These are phyloP conservation scores for Avena atlantica DNA, from an alignment of 176 grass and related monocot genomes.

Conservation along the genomic window DNA sequence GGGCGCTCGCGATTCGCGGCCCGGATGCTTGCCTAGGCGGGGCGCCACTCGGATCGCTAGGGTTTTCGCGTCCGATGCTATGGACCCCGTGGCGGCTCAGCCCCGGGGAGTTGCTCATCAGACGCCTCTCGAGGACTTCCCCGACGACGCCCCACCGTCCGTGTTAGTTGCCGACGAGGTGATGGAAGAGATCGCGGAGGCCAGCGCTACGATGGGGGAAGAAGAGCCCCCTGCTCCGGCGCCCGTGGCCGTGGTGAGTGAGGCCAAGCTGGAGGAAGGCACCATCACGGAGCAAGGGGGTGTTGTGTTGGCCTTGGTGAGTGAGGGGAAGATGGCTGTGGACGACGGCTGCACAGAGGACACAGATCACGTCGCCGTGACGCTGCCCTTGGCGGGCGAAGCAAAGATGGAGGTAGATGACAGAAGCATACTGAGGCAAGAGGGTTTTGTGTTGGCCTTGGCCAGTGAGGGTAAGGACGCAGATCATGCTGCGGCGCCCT, in stretches of 20 bases:
- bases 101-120: slow-evolving; percentile 22
- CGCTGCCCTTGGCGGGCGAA: background rate
- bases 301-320: background rate
- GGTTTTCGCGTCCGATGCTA: slow-evolving; percentile 40
- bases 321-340: background rate
- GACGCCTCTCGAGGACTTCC: background rate
- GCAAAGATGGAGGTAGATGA: background rate
- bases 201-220: background rate
- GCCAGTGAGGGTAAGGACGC: background rate
- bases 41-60: slow-evolving; percentile 30
- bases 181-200: slow-evolving; percentile 23
- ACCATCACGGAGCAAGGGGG: background rate
- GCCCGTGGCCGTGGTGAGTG: background rate
- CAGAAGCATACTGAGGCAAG: background rate
- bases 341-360: background rate
- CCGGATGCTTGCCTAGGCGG: slow-evolving; percentile 23
- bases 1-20: slow-evolving; percentile 13
- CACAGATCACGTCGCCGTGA: background rate
- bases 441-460: background rate
- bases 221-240: background rate
- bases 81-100: slow-evolving; percentile 23
- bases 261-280: background rate
- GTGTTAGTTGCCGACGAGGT: background rate
- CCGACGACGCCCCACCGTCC: background rate
- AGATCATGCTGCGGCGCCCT: background rate